These are phyloP conservation scores for Neoscytalidium dimidiatum DNA, from an alignment of 2,329 filamentous ascomycete species.

Conservation along the genomic window DNA sequence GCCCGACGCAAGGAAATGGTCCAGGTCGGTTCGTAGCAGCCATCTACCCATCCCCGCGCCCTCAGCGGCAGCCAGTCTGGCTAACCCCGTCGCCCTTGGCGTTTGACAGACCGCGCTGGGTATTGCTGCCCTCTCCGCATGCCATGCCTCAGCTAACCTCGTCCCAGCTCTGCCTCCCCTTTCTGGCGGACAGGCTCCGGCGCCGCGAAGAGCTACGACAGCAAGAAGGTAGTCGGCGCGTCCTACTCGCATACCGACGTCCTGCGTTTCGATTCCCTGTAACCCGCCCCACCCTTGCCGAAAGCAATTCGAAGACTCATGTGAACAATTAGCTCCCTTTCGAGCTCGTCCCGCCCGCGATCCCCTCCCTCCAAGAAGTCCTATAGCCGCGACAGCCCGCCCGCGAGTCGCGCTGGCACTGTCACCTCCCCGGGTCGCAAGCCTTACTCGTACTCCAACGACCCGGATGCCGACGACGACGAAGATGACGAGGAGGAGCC, in stretches of 20 bases:
- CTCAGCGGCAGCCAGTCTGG: conserved; percentile 37
- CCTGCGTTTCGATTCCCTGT: conserved; percentile 83
- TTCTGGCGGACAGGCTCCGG: conserved; percentile 74
- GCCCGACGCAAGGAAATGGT: conserved; percentile 80
- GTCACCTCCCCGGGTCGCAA: conserved; percentile 59
- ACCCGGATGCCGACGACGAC: conserved; percentile 70
- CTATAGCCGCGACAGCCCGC: conserved; percentile 59
- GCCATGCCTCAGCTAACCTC: background rate
- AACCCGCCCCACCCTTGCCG: conserved; percentile 35
- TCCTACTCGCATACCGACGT: conserved; percentile 97
- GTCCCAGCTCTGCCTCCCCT: conserved; percentile 73
- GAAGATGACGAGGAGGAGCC: conserved; percentile 60
- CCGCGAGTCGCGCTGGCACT: conserved; percentile 51
- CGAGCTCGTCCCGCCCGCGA: conserved; percentile 62
- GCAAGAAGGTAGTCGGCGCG: conserved; percentile 80
- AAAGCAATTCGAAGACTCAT: conserved; percentile 10
- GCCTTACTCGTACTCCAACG: conserved; percentile 79
- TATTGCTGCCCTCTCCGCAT: background rate
- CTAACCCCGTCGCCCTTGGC: conserved; percentile 30
- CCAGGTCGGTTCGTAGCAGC: conserved; percentile 84
- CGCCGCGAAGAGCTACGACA: conserved; percentile 49
- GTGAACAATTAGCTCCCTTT: conserved; percentile 3
- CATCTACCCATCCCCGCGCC: conserved; percentile 25
- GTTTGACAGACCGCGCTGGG: conserved; percentile 27
- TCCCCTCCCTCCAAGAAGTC: conserved; percentile 67